Base-by-base conservation (phyloP, 768 basidiomycete species). In the Boletus barrowsii region DNA sequence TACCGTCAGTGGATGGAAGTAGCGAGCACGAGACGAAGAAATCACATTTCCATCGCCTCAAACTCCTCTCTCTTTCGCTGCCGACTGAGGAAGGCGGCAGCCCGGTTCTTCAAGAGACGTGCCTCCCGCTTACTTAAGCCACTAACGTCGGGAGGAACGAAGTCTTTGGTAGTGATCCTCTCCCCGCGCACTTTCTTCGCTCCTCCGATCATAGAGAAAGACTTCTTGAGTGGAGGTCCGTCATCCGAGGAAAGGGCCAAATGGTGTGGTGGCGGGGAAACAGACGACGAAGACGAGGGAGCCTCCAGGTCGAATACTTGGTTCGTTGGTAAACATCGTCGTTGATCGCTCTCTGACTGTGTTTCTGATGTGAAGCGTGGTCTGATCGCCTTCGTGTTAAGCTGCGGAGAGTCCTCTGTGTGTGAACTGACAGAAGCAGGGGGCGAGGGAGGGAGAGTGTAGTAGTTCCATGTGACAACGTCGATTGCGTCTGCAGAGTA, bases 1-100 rank as follows among this genome's bases (percentile, higher is more conserved):
- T 63, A 42, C 46, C 32, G 57, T 62, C 49, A 72, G 42, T 50
- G 36, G 51, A 62, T 35, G 35, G 49, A 56, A 56, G 45, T 17
- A 13, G 40, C 20, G 14, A 49, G 30, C 42, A 53, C n/a, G 36
- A 32, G 15, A 64, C 9, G 44, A 51, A 54, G 64, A 52, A 84
- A 88, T 75, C 75, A 93, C 90, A 88, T 73, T 78, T 93, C 92
- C 89, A 94, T 93, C 64, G 68, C 76, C 73, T 94, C 92, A 65
- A 92, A 94, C 74, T 93, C 91, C 73, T 94, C 92, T 52, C 92
- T 83, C 72, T 94, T 94, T 63, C 92, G 80, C 71, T 94, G 92
- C 68, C 92, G 79, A 73, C 86, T 88, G 67, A 94, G 86, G 76
- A 94, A 94, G 54, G 92, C 92, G 11, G 92, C 92, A 13, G 92